Base-by-base conservation (phyloP, 352 stramenopile species). In the Phytophthora pluvialis region DNA sequence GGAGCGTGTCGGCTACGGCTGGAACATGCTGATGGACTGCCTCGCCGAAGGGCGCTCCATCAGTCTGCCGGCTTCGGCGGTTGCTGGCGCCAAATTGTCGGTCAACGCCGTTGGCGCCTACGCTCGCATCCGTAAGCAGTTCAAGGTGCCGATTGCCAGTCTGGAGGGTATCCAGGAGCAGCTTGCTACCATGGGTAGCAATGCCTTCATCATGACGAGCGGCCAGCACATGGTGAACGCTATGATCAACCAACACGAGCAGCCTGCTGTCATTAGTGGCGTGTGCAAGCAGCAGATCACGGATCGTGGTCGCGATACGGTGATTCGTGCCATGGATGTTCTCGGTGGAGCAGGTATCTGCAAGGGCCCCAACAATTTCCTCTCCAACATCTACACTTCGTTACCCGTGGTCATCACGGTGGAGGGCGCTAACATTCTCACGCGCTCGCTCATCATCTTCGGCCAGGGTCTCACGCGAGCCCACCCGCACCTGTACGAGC, bases 231-330 rank as follows among this genome's bases (percentile, higher is more conserved):
- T 99, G 71, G 98, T 99, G 71, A 99, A 99, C 75, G 94, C 96
- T 21, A 99, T 99, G 88, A 96, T 99, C 64, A 98, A 99, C 80
- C 97, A 99, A 71, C 97, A 99, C 75, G 97, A 99, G 78, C 97
- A 98, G 58, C 97, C 97, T 8, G 98, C 98, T 43, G 97, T 99
- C 6, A 97, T 99, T 62, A 98, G 91, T 59, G 98, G 96, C 35
- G 94, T 99, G 40, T 99, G 98, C 95, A 99, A 99, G 83, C 97
- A 99, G 84, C 98, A 99, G 75, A 99, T 98, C 57, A 99, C 97
- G 13, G 80, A 97, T 61, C 90, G 97, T 62, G 97, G 96, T 64
- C 94, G 97, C 67, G 87, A 97, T 33, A 97, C 97, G 25, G 93
- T 99, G 35, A 97, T 98, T 67, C 94, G 95, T 46, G 97, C 89